Base-by-base conservation (phyloP, 176 grass and related monocot genomes). In the Tillandsia leiboldiana region DNA sequence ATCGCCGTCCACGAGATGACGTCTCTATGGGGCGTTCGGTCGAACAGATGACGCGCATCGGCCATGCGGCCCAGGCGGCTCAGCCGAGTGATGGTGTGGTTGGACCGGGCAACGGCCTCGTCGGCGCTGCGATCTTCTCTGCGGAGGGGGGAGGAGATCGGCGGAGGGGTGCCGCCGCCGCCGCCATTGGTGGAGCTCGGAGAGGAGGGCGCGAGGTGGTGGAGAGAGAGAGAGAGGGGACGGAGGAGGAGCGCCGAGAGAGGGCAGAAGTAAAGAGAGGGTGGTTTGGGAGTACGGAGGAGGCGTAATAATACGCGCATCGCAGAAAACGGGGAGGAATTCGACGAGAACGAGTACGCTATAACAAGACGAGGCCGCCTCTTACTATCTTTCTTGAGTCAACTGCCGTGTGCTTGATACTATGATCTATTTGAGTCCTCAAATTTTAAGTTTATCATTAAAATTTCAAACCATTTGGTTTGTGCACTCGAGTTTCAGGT, bases 1-100 rank as follows among this genome's bases (percentile, higher is more conserved):
- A 77, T 59, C 4, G 65, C 15, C 12, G 74, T 77, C 74, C 74
- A 77, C 8, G 74, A 69, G 75, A 69, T 77, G 51, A 77, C 75
- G 22, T 77, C 75, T 24, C 66, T 68, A 8, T 62, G 75, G 29
- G 66, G 74, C 7, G 65, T 77, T 61, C 10, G 33, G 20, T 77
- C 74, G 53, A 77, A 77, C 65, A 77, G 15, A 20, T 69, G 51
- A 6, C 51, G 65, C 20, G 74, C 74, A 8, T 77, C 74, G 1
- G 33, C 51, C 65, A 77, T 69, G 51, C 48, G 33, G 8, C 75
- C 75, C 28, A 50, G 52, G n/a, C 75, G 18, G 20, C 53, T 61
- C 2, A 77, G 65, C 1, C n/a, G 18, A 51, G 75, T 61, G 33
- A 77, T 77, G n/a, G 5, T 1, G 20, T 61, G 69, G 14, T 77